Percentiles rank a stretch among this genome's conserved stretches.
phyloP scores from a whole-genome alignment of 2,329 filamentous ascomycete genomes.

The Fusarium goolgardi region DNA sequence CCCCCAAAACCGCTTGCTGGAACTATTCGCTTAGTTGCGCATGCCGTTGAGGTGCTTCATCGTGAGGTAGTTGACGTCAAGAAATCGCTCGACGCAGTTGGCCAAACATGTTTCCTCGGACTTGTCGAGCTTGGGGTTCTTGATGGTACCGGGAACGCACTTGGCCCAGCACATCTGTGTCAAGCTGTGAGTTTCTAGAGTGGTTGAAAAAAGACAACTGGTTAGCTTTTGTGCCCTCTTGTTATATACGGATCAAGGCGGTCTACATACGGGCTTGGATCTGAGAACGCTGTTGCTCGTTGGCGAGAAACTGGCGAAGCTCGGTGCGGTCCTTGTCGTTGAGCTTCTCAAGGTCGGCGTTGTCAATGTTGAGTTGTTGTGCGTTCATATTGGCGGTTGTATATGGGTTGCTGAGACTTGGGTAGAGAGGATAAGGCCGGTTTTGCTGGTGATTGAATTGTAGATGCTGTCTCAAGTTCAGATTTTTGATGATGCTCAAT shows the following conservation, averaged over 20 bases:
- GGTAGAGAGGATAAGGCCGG: background rate
- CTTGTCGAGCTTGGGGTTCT: slow-evolving; percentile 76
- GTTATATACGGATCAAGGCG: background rate
- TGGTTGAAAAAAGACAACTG: background rate
- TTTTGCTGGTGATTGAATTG: slow-evolving; percentile 21
- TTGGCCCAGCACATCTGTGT: slow-evolving; percentile 93
- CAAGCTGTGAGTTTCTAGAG: slow-evolving; percentile 64
- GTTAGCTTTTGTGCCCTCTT: slow-evolving; percentile 18
- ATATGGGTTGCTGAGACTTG: background rate
- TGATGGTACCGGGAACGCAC: slow-evolving; percentile 82
- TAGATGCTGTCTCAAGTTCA: slow-evolving; percentile 26
- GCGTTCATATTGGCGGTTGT: slow-evolving; percentile 50
- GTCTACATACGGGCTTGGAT: slow-evolving; percentile 67
- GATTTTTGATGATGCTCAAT: slow-evolving; percentile 40
- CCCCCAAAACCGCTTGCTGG: background rate
- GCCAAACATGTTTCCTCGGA: slow-evolving; percentile 84
- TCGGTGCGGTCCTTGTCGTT: slow-evolving; percentile 86
- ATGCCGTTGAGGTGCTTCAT: slow-evolving; percentile 81
- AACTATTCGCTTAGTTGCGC: slow-evolving; percentile 48
- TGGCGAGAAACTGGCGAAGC: slow-evolving; percentile 85
- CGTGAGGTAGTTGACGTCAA: slow-evolving; percentile 89
- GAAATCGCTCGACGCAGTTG: slow-evolving; percentile 94
- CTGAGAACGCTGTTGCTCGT: slow-evolving; percentile 86
- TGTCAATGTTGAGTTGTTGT: slow-evolving; percentile 56
- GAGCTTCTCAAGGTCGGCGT: slow-evolving; percentile 78